Evolutionary conservation across 129 eudicot species (phyloP), one percentile per base, ranked within the genome.

Genomic region (Flaveria linearis): DNA sequence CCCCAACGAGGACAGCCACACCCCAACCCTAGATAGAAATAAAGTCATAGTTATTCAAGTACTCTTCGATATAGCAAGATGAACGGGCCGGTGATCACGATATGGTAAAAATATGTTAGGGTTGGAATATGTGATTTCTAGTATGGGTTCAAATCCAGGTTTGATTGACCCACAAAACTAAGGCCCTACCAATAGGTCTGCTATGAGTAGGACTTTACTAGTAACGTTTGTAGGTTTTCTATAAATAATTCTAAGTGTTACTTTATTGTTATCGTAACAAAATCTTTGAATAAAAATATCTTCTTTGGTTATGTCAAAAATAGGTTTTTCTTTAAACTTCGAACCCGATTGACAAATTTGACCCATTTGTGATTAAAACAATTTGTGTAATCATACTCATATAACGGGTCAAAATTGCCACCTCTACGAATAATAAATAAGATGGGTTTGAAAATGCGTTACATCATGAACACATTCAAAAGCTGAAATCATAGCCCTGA

Each of bases 401-500:
- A 64, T 2, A 36, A 17, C 16, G 51, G 71, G 71, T 17, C 28
- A 1, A 39, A 66, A 66, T 17, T 41, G 28, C 51, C 50, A 66
- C 26, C 28, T n/a, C 26, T 39, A 4, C 4, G 12, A 39, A 8
- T 50, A 16, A 49, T 2, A 61, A 0, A 50, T 12, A 20, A 68
- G 42, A 9, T 16, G 53, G 69, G 25, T 52, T 69, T 41, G 46
- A 45, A 71, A 56, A 61, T 12, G 41, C 10, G 7, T 57, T 88
- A 86, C 90, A 60, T 86, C 93, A 74, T 86, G 93, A 36, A 88
- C 93, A 77, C 88, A 88, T 82, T 88, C 93, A 36, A 88, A 86
- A 7, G 93, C 93, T 7, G 90, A 86, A 41, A 86, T 84, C 90
- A 86, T 88, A 3, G 88, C 88, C 42, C 45, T 80, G 73, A 88